phyloP scores from a whole-genome alignment of 2,329 filamentous ascomycete genomes.

The Rutstroemia sp. region DNA sequence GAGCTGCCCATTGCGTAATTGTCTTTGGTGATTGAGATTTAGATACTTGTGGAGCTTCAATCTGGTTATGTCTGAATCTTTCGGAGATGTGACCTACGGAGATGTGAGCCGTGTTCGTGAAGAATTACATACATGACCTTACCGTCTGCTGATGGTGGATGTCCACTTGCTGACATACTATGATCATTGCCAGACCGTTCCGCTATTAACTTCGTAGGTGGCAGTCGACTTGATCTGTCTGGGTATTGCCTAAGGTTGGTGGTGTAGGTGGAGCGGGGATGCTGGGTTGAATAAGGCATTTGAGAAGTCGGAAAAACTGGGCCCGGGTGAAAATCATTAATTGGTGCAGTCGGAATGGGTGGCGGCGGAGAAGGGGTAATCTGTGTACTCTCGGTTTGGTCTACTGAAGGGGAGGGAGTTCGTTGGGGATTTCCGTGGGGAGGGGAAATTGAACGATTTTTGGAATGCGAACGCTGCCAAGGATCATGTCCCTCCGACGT shows the following conservation, averaged over 20 bases:
- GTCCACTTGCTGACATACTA: neutral
- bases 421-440: neutral
- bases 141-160: neutral
- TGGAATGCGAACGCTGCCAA: constrained; percentile 7
- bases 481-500: constrained; percentile 4
- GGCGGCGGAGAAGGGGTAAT: constrained; percentile 9
- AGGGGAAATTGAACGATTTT: constrained; percentile 4
- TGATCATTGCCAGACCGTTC: neutral
- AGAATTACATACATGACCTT: neutral
- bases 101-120: neutral
- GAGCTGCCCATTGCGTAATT: constrained; percentile 8
- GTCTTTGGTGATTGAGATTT: constrained; percentile 7
- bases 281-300: constrained; percentile 7
- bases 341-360: constrained; percentile 9
- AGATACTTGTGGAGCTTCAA: neutral
- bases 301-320: constrained; percentile 4
- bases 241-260: constrained; percentile 9
- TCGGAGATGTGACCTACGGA: constrained; percentile 1
- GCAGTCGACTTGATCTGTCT: constrained; percentile 1
- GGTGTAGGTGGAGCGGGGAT: constrained; percentile 1
- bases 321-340: constrained; percentile 5
- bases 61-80: constrained; percentile 7
- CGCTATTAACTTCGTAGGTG: neutral
- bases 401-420: constrained; percentile 2
- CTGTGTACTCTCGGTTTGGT: constrained; percentile 4